These are phyloP conservation scores for Neurospora tetrasperma DNA, from an alignment of 495 filamentous ascomycete species.

Conservation along the genomic window DNA sequence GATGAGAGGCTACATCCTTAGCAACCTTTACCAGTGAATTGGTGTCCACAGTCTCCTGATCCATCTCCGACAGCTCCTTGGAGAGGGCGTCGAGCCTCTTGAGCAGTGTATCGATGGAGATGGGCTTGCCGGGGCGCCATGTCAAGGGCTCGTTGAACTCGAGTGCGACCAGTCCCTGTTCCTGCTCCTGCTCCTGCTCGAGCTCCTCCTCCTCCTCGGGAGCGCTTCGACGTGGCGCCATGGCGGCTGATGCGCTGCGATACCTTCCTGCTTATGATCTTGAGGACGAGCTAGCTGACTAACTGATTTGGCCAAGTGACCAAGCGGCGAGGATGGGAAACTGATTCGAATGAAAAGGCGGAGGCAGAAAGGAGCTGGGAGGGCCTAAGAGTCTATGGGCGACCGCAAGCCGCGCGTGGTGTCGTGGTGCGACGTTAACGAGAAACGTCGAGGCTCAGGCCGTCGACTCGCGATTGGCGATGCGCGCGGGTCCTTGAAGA, in stretches of 20 bases:
- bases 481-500: neutral
- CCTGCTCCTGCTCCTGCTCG: slow-evolving; percentile 20
- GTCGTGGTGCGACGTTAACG: neutral
- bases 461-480: neutral
- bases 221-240: slow-evolving; percentile 29
- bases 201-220: slow-evolving; percentile 17
- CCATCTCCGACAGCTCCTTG: slow-evolving; percentile 74
- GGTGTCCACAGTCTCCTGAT: slow-evolving; percentile 77
- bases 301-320: neutral
- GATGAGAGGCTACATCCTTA: slow-evolving; percentile 75
- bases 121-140: slow-evolving; percentile 87
- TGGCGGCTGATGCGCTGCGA: slow-evolving; percentile 6
- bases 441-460: neutral
- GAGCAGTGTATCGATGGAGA: slow-evolving; percentile 72
- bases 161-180: slow-evolving; percentile 30
- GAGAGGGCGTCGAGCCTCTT: slow-evolving; percentile 68
- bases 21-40: slow-evolving; percentile 74
- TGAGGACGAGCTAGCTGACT: neutral
- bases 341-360: neutral
- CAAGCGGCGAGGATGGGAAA: neutral
- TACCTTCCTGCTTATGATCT: neutral
- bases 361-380: neutral
- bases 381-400: neutral
- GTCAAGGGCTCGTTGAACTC: slow-evolving; percentile 79
- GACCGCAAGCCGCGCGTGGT: neutral